Conservation (phyloP, 2,329 filamentous ascomycete genomes). For the Neofusicoccum cordaticola region DNA sequence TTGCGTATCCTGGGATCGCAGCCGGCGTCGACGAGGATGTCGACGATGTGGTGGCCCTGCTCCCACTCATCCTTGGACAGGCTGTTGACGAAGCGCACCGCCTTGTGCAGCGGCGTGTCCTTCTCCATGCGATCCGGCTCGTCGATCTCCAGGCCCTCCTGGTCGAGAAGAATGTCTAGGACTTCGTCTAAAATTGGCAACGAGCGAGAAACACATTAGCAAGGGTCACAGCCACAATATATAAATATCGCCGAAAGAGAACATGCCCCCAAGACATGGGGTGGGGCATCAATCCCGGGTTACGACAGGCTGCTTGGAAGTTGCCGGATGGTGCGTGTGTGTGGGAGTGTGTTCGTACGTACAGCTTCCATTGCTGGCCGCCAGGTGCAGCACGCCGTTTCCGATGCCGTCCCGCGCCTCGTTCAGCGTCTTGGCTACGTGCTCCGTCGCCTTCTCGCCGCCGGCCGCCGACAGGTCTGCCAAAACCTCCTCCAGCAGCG, state of each 20-base stretch:
- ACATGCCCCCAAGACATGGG: background rate
- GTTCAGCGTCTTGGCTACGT: conserved; percentile 79
- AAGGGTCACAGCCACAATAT: background rate
- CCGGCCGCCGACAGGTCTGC: conserved; percentile 51
- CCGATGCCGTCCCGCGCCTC: conserved; percentile 80
- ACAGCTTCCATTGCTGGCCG: conserved; percentile 83
- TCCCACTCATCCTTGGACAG: conserved; percentile 62
- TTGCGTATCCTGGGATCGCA: conserved; percentile 64
- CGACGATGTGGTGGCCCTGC: conserved; percentile 63
- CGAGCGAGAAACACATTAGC: background rate
- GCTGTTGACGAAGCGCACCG: conserved; percentile 72
- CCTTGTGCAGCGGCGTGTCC: conserved; percentile 78
- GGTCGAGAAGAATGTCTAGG: conserved; percentile 78
- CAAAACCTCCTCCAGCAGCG: conserved; percentile 76
- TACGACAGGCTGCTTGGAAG: background rate
- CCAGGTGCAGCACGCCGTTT: conserved; percentile 85
- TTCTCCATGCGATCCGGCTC: conserved; percentile 67
- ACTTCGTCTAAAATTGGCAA: conserved; percentile 60
- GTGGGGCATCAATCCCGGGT: background rate
- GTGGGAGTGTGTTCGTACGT: conserved; percentile 36
- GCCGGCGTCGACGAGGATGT: conserved; percentile 81
- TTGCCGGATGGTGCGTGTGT: background rate
- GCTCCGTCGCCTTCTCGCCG: conserved; percentile 53
- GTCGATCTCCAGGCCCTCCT: conserved; percentile 82
- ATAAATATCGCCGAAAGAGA: background rate